Evolutionary conservation across 2,329 filamentous ascomycete genomes (phyloP).

Genomic region (Capronia epimyces): DNA sequence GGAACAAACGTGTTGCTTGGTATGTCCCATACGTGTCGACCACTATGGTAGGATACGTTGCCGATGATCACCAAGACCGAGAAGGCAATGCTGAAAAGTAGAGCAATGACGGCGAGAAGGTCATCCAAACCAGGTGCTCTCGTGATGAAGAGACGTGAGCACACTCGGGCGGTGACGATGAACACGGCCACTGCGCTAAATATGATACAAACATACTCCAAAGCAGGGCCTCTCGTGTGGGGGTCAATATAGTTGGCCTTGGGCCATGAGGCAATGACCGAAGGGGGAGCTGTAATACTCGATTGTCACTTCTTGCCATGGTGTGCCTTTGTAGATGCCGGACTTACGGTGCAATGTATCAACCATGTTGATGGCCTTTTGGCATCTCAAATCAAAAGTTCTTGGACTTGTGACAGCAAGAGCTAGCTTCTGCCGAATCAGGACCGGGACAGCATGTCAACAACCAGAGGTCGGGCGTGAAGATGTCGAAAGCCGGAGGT

Average conservation of each 20-base stretch:
- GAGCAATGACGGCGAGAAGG: slow-evolving; percentile 19
- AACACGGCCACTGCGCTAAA: slow-evolving; percentile 28
- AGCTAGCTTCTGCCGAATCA: not conserved
- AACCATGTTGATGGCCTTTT: slow-evolving; percentile 16
- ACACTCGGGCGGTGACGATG: slow-evolving; percentile 28
- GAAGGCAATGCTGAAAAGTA: slow-evolving; percentile 16
- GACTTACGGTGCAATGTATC: slow-evolving; percentile 24
- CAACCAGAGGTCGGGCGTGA: not conserved
- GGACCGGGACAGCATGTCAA: not conserved
- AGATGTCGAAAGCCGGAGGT: not conserved
- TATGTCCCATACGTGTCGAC: slow-evolving; percentile 28
- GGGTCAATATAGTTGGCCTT: slow-evolving; percentile 33
- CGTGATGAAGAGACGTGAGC: slow-evolving; percentile 31
- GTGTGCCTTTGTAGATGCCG: not conserved
- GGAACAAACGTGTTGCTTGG: slow-evolving; percentile 13
- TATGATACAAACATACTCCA: slow-evolving; percentile 29
- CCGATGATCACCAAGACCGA: slow-evolving; percentile 25
- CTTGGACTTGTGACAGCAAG: not conserved
- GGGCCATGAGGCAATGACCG: slow-evolving; percentile 30
- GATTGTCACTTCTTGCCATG: not conserved
- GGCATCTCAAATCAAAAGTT: not conserved
- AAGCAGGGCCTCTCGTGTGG: slow-evolving; percentile 27
- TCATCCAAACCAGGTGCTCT: slow-evolving; percentile 25
- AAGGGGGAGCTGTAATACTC: slow-evolving; percentile 7
- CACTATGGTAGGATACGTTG: slow-evolving; percentile 21